Base-by-base conservation (phyloP, 441 rosid species). In the Brassica hybrid region DNA sequence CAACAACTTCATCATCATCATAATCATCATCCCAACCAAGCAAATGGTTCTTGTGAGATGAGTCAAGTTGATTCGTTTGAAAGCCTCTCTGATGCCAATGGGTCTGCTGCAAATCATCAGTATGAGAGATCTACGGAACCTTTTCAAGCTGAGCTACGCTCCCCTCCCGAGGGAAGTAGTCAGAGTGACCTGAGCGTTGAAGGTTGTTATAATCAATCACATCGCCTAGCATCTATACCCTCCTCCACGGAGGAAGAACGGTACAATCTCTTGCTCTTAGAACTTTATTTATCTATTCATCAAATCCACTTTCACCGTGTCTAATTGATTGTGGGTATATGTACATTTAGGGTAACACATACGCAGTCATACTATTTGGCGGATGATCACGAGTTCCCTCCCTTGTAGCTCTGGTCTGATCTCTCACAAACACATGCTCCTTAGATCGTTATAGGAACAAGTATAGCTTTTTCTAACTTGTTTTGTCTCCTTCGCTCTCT, bases 371-470 rank as follows among this genome's bases (percentile, higher is more conserved):
- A 85, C 81, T 89, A 65, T 75, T 78, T 89, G 84, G 87, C 85
- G 79, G 85, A 89, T 23, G 88, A 89, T 43, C 90, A 80, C 1
- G 96, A 91, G 78, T 86, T 91, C 41, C 96, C 96, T 17, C 96
- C 92, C 50, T 83, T 89, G 79, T 83, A 88, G 64, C 72, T 70
- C 81, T 74, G 93, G 87, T 69, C 45, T 52, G 23, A 41, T 30
- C 59, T 17, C 19, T 17, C 19, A 27, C 68, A 43, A 43, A 68
- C 63, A 66, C 71, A 45, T 32, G 64, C 68, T 73, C 69, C 77
- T 57, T 76, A 71, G 72, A 61, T 58, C 45, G 71, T 74, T 69
- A 76, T 73, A 56, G 82, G 73, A 67, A 72, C 77, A 69, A 72
- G 69, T 74, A 73, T 84, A 72, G 80, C 54, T 70, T 58, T 21